phyloP scores from a whole-genome alignment of 2,329 filamentous ascomycete genomes.

The Epichloe gansuensis region DNA sequence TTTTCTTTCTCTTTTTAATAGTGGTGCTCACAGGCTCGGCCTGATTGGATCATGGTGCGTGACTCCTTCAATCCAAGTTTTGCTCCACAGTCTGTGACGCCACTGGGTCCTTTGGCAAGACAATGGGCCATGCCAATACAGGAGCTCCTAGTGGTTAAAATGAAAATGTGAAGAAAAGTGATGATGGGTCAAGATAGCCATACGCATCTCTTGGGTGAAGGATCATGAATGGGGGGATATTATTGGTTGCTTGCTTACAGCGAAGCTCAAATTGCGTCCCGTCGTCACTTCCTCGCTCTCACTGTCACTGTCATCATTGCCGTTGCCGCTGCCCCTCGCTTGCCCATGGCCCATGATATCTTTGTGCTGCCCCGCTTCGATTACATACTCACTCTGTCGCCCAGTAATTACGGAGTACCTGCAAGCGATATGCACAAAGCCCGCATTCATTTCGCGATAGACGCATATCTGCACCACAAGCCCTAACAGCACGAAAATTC shows the following conservation, averaged over 20 bases:
- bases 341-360: not conserved
- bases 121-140: not conserved
- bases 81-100: slow-evolving; percentile 4
- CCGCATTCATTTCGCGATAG: slow-evolving; percentile 11
- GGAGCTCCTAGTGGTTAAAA: not conserved
- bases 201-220: not conserved
- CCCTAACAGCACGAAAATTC: slow-evolving; percentile 27
- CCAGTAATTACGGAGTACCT: slow-evolving; percentile 9
- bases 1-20: not conserved
- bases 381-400: slow-evolving; percentile 1
- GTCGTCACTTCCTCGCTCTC: not conserved
- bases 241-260: slow-evolving; percentile 7
- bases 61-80: slow-evolving; percentile 5
- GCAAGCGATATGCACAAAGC: slow-evolving; percentile 17
- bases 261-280: not conserved
- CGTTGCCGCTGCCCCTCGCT: not conserved
- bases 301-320: not conserved
- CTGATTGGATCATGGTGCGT: slow-evolving; percentile 7
- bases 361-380: slow-evolving; percentile 15
- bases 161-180: slow-evolving; percentile 1
- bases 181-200: not conserved
- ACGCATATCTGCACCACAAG: slow-evolving; percentile 23
- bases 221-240: not conserved
- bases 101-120: slow-evolving; percentile 1
- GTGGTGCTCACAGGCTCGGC: slow-evolving; percentile 1